Conservation (phyloP, 2,329 filamentous ascomycete genomes). For the Sclerotinia spermophila region DNA sequence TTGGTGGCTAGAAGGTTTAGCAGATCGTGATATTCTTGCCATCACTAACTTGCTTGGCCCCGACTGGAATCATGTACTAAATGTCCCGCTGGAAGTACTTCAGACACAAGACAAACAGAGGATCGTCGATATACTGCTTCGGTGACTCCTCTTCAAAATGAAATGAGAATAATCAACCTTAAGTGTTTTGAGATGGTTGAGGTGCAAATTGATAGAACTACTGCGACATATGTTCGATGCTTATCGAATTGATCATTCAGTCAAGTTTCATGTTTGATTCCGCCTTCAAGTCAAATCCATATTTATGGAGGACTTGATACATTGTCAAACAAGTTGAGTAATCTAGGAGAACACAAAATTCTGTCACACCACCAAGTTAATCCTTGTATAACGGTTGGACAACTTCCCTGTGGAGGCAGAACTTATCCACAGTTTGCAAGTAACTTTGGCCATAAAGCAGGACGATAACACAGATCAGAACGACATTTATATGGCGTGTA, state of each 20-base stretch:
- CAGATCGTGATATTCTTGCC: constrained; percentile 23
- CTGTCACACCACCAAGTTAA: neutral
- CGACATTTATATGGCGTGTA: neutral
- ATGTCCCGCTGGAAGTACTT: constrained; percentile 20
- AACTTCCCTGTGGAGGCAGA: neutral
- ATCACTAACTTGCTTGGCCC: constrained; percentile 19
- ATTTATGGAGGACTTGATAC: neutral
- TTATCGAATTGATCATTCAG: neutral
- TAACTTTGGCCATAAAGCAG: neutral
- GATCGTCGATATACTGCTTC: constrained; percentile 31
- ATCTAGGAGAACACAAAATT: neutral
- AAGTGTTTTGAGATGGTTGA: neutral
- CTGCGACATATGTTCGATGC: neutral
- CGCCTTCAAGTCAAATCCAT: neutral
- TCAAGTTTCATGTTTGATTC: neutral
- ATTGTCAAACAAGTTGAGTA: neutral
- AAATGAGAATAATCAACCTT: neutral
- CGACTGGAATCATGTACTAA: constrained; percentile 20
- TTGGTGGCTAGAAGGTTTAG: constrained; percentile 28
- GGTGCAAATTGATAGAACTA: neutral
- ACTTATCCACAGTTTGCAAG: neutral
- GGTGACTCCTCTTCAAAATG: neutral
- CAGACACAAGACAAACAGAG: constrained; percentile 16
- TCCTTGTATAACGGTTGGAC: neutral
- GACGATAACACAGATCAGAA: neutral